Percentiles rank a stretch among this genome's conserved stretches.
Conservation (phyloP, 352 stramenopile genomes). For the Salisapilia sapeloensis region DNA sequence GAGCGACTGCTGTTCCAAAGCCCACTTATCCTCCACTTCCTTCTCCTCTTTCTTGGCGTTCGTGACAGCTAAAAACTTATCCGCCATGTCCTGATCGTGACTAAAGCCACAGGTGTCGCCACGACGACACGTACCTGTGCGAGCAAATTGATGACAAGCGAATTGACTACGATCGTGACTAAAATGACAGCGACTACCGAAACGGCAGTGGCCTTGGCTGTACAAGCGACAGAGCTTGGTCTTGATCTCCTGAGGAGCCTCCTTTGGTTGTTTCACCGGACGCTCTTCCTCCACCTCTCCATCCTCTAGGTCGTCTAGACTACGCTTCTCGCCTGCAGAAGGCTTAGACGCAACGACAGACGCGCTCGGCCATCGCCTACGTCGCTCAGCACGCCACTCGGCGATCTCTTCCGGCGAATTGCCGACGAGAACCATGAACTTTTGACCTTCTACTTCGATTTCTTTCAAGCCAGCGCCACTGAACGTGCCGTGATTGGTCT, state of each 20-base stretch:
- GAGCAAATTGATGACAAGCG: slow-evolving; percentile 32
- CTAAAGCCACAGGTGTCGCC: slow-evolving; percentile 40
- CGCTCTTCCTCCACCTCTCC: not conserved
- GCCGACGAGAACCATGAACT: slow-evolving; percentile 71
- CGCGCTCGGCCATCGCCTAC: slow-evolving; percentile 40
- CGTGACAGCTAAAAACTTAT: slow-evolving; percentile 10
- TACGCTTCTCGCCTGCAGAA: slow-evolving; percentile 4
- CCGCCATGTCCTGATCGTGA: slow-evolving; percentile 21
- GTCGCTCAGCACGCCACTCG: slow-evolving; percentile 58
- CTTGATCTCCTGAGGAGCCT: slow-evolving; percentile 8
- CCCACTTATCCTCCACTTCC: slow-evolving; percentile 35
- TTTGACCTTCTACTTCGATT: slow-evolving; percentile 74
- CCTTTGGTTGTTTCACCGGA: not conserved
- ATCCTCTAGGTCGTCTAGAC: slow-evolving; percentile 1
- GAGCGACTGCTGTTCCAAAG: slow-evolving; percentile 41
- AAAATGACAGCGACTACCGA: slow-evolving; percentile 42
- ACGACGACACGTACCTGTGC: slow-evolving; percentile 32
- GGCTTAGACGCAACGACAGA: slow-evolving; percentile 5
- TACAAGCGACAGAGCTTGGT: slow-evolving; percentile 39
- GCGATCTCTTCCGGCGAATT: slow-evolving; percentile 67
- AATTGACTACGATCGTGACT: slow-evolving; percentile 50
- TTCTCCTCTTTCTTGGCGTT: slow-evolving; percentile 18
- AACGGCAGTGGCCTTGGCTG: slow-evolving; percentile 35
- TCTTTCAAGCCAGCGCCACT: slow-evolving; percentile 54
- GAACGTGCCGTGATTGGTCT: slow-evolving; percentile 54